Evolutionary conservation across 1,284 basidiomycete genomes (phyloP).

Genomic region (Pseudozyma sp.): DNA sequence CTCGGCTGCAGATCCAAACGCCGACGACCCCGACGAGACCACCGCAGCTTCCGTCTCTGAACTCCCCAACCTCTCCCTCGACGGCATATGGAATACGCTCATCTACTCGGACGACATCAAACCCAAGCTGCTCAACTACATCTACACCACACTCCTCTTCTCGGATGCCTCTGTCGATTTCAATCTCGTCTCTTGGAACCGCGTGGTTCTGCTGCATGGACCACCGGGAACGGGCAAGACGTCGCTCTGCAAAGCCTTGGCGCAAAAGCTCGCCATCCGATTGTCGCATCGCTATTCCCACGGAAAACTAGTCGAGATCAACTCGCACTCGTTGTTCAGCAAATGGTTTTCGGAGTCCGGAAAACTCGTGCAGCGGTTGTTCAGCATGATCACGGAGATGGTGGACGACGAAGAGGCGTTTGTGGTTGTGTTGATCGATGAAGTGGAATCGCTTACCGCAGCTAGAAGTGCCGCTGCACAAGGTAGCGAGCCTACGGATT

Average conservation of each 20-base stretch:
- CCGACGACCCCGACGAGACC: constrained; percentile 74
- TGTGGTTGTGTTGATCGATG: constrained; percentile 92
- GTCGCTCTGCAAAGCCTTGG: constrained; percentile 89
- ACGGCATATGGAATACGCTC: constrained; percentile 86
- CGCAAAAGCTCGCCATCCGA: constrained; percentile 93
- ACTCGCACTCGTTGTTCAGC: constrained; percentile 71
- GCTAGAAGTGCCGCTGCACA: constrained; percentile 92
- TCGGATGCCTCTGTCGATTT: constrained; percentile 89
- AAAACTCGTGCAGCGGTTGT: constrained; percentile 94
- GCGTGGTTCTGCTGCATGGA: constrained; percentile 91
- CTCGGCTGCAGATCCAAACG: constrained; percentile 72
- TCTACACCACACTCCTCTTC: constrained; percentile 89
- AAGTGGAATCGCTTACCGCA: constrained; percentile 94
- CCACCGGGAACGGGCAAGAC: constrained; percentile 99
- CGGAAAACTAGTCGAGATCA: constrained; percentile 92
- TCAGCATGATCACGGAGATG: constrained; percentile 87
- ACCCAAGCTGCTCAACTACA: constrained; percentile 87
- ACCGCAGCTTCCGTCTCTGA: constrained; percentile 88
- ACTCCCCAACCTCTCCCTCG: constrained; percentile 82
- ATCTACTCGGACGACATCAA: constrained; percentile 93
- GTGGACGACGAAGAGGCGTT: constrained; percentile 88
- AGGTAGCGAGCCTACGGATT: constrained; percentile 93
- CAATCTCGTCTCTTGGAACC: constrained; percentile 94
- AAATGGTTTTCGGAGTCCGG: constrained; percentile 91
- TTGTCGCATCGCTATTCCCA: constrained; percentile 86